Conservation (phyloP, 805 yeast genomes). For the Cephaloascus fragrans region DNA sequence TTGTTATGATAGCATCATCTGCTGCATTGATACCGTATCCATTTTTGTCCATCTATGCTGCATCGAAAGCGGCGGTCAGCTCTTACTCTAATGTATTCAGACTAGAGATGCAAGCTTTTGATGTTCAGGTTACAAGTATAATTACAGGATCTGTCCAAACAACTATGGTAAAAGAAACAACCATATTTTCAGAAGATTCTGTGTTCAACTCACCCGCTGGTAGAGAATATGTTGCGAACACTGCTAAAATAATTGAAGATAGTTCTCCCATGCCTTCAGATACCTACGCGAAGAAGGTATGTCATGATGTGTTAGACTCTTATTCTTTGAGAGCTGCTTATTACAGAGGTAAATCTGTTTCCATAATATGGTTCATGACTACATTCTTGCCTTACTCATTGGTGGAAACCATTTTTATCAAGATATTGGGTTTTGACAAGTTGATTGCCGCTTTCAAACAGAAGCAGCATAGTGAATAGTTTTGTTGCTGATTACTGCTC, state of each 20-base stretch:
- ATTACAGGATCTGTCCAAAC: constrained; percentile 30
- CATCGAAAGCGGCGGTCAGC: constrained; percentile 30
- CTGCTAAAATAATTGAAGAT: constrained; percentile 38
- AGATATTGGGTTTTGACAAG: neutral
- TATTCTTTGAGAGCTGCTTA: constrained; percentile 32
- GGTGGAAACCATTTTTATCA: neutral
- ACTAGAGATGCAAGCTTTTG: constrained; percentile 24
- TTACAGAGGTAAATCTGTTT: constrained; percentile 37
- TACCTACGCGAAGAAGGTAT: constrained; percentile 45
- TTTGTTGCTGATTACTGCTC: too few species aligned
- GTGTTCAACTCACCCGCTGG: neutral
- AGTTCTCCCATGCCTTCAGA: constrained; percentile 52
- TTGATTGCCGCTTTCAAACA: neutral
- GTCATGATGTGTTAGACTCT: constrained; percentile 33
- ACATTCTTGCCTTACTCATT: constrained; percentile 1
- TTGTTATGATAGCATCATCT: constrained; percentile 27
- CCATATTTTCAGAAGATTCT: neutral
- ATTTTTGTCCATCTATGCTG: constrained; percentile 19
- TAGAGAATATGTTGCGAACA: neutral
- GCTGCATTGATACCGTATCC: constrained; percentile 21
- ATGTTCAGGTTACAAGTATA: constrained; percentile 26
- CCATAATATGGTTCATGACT: neutral
- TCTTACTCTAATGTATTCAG: constrained; percentile 21
- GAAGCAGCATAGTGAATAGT: too few species aligned
- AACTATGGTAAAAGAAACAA: neutral